Percentiles rank a stretch among this genome's conserved stretches.
Evolutionary conservation across 2,329 filamentous ascomycete genomes (phyloP).

Genomic region (Rhynchosporium graminicola): DNA sequence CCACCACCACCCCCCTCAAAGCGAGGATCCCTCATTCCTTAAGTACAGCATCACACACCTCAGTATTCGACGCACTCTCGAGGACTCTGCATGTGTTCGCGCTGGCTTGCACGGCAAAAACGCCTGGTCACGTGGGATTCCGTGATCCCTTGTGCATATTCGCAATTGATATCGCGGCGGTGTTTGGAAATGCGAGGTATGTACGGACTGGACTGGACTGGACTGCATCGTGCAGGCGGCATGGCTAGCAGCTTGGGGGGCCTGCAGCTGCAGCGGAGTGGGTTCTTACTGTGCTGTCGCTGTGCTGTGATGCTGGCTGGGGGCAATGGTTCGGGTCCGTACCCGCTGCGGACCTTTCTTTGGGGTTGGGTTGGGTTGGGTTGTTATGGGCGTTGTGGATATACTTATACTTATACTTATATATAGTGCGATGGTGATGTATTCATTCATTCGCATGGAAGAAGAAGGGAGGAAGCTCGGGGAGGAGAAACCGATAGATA

Average conservation of each 20-base stretch:
- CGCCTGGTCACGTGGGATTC: conserved; percentile 12
- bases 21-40: conserved; percentile 9
- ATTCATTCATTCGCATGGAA: too few species aligned
- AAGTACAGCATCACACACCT: not conserved
- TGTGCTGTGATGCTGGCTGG: too few species aligned
- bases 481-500: too few species aligned
- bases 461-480: too few species aligned
- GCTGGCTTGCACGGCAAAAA: not conserved
- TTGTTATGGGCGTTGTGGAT: too few species aligned
- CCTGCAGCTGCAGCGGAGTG: too few species aligned
- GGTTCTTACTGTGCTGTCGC: too few species aligned
- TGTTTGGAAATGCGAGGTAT: not conserved
- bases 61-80: not conserved
- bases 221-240: not conserved
- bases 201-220: not conserved
- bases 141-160: conserved; percentile 15
- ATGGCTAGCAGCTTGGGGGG: too few species aligned
- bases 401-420: too few species aligned
- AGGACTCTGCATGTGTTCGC: not conserved
- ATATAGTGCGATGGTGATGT: too few species aligned
- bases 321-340: not conserved
- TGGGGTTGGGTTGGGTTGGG: too few species aligned
- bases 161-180: conserved; percentile 11
- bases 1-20: not conserved
- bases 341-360: not conserved